These are phyloP conservation scores for Echium plantagineum DNA, from an alignment of 257 asterid species.

Conservation along the genomic window DNA sequence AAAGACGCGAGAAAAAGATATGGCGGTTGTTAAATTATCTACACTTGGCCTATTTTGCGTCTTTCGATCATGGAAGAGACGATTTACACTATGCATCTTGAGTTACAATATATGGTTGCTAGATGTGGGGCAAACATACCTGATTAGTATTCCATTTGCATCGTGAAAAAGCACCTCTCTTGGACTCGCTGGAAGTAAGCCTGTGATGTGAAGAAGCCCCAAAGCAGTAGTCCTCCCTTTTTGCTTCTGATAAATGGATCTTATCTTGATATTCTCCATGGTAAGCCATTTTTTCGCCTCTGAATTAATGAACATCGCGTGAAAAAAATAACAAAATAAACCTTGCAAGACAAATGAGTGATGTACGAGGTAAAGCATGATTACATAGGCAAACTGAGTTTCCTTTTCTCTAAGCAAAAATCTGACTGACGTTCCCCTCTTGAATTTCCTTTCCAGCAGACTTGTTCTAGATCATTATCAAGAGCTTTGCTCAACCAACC, in stretches of 20 bases:
- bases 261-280: conserved; percentile 21
- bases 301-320: conserved; percentile 21
- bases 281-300: conserved; percentile 32
- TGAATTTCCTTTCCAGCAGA: conserved; percentile 61
- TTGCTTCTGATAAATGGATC: conserved; percentile 40
- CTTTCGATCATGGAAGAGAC: background rate
- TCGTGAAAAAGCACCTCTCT: conserved; percentile 58
- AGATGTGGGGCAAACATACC: conserved; percentile 19
- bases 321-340: background rate
- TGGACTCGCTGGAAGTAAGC: conserved; percentile 47
- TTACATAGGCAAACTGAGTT: conserved; percentile 39
- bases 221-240: conserved; percentile 43
- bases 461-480: conserved; percentile 40
- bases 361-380: conserved; percentile 16
- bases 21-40: background rate
- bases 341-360: background rate
- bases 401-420: conserved; percentile 64
- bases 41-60: too few relatives aligned
- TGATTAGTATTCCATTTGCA: conserved; percentile 61
- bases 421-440: conserved; percentile 22
- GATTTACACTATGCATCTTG: background rate
- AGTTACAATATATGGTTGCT: background rate
- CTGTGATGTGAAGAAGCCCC: conserved; percentile 53
- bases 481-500: conserved; percentile 55
- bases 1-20: background rate